Percentiles rank a stretch among this genome's conserved stretches.
Evolutionary conservation across 2,329 filamentous ascomycete genomes (phyloP).

Genomic region (Anthostomella pinea): DNA sequence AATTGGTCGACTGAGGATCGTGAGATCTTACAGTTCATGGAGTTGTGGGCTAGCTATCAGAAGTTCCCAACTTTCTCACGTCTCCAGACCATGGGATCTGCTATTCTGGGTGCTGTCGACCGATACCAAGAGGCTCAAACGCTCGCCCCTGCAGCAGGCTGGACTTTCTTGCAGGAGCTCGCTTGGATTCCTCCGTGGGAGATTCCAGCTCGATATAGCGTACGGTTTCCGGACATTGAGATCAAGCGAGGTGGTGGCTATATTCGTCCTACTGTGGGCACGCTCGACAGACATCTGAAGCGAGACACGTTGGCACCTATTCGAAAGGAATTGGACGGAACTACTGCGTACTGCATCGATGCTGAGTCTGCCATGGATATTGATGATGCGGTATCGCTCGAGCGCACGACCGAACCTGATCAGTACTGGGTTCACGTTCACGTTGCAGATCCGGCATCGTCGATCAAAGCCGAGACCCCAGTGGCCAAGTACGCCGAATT

Average conservation of each 20-base stretch:
- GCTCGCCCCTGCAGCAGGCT: constrained; percentile 47
- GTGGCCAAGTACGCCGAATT: constrained; percentile 61
- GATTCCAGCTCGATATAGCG: constrained; percentile 60
- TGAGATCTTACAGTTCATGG: constrained; percentile 64
- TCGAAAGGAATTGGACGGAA: constrained; percentile 57
- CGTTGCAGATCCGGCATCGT: constrained; percentile 74
- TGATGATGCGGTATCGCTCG: constrained; percentile 75
- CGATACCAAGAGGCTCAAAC: constrained; percentile 54
- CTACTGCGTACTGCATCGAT: constrained; percentile 72
- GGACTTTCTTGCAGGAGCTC: constrained; percentile 73
- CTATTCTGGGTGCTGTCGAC: constrained; percentile 59
- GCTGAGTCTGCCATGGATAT: constrained; percentile 64
- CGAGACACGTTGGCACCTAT: constrained; percentile 45
- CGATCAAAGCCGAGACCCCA: constrained; percentile 56
- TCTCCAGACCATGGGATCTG: constrained; percentile 60
- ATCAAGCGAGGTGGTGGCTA: constrained; percentile 44
- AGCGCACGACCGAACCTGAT: constrained; percentile 48
- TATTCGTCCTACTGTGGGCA: constrained; percentile 31
- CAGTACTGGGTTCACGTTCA: constrained; percentile 77
- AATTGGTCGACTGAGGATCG: constrained; percentile 50
- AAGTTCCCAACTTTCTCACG: constrained; percentile 51
- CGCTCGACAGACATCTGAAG: constrained; percentile 34
- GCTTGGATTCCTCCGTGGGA: constrained; percentile 71
- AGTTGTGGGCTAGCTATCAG: constrained; percentile 61
- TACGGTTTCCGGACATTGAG: constrained; percentile 49